Evolutionary conservation across 805 yeast genomes (phyloP).

Genomic region (Sugiyamaella chiloensis): DNA sequence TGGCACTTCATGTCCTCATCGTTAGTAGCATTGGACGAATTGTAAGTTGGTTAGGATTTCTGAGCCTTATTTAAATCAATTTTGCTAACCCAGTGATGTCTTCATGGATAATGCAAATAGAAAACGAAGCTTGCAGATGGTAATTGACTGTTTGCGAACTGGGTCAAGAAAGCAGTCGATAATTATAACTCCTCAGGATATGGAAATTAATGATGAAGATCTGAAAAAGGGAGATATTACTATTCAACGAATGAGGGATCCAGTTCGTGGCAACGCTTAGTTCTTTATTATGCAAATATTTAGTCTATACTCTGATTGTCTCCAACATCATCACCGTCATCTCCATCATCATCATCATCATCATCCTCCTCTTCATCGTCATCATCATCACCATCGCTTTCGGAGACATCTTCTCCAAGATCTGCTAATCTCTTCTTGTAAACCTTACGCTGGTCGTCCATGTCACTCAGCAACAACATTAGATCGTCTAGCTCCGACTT

Average conservation of each 20-base stretch:
- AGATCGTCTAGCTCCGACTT: slow-evolving; percentile 66
- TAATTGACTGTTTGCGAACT: slow-evolving; percentile 62
- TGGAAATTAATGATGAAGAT: slow-evolving; percentile 57
- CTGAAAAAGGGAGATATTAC: slow-evolving; percentile 50
- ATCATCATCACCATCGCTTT: slow-evolving; percentile 65
- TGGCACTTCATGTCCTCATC: slow-evolving; percentile 92
- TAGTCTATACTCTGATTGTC: neutral
- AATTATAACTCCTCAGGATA: slow-evolving; percentile 92
- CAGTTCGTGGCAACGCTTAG: slow-evolving; percentile 29
- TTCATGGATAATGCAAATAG: slow-evolving; percentile 95
- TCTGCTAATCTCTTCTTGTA: slow-evolving; percentile 52
- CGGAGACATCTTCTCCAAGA: slow-evolving; percentile 64
- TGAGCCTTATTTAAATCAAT: neutral
- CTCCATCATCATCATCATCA: slow-evolving; percentile 35
- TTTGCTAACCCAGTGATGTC: slow-evolving; percentile 70
- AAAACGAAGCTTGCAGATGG: slow-evolving; percentile 68
- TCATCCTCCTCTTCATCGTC: slow-evolving; percentile 51
- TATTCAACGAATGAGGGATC: slow-evolving; percentile 34
- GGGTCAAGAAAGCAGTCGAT: slow-evolving; percentile 77
- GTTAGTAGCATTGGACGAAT: slow-evolving; percentile 89
- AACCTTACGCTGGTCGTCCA: slow-evolving; percentile 62
- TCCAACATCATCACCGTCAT: neutral
- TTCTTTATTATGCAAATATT: neutral
- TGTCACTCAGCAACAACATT: slow-evolving; percentile 69
- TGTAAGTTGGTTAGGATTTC: slow-evolving; percentile 15